These are phyloP conservation scores for Senna tora DNA, from an alignment of 306 rosid genomes.

Conservation along the genomic window DNA sequence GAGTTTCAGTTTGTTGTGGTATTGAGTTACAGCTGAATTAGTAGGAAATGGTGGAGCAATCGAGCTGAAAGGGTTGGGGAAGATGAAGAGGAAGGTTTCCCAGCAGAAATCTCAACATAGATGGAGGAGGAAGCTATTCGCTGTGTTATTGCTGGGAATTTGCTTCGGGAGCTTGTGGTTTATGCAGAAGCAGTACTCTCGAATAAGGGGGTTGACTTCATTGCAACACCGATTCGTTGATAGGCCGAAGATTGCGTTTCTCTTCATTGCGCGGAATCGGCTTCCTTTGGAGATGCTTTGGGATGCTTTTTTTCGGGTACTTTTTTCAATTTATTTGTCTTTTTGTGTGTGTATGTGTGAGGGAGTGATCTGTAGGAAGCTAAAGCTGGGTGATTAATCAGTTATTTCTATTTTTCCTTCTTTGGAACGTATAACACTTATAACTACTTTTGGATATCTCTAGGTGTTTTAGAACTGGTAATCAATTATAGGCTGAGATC, in stretches of 20 bases:
- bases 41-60: constrained; percentile 50
- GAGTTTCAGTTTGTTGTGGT: constrained; percentile 36
- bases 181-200: constrained; percentile 72
- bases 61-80: constrained; percentile 37
- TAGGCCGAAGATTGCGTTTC: constrained; percentile 81
- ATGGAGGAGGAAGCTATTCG: constrained; percentile 79
- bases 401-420: constrained; percentile 3
- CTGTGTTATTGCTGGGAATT: constrained; percentile 53
- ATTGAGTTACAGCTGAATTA: constrained; percentile 30
- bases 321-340: background rate
- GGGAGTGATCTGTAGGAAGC: constrained; percentile 20
- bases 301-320: constrained; percentile 88
- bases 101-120: constrained; percentile 64
- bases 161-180: constrained; percentile 72
- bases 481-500: constrained; percentile 9
- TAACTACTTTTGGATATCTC: constrained; percentile 17
- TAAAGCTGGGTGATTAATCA: constrained; percentile 23
- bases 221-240: constrained; percentile 54
- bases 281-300: constrained; percentile 87
- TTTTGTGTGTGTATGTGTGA: background rate
- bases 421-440: constrained; percentile 21
- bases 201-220: constrained; percentile 62
- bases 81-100: constrained; percentile 78
- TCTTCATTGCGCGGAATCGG: constrained; percentile 91
- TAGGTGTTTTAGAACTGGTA: constrained; percentile 5